These are phyloP conservation scores for Pyronema omphalodes DNA, from an alignment of 495 filamentous ascomycete genomes.

Conservation along the genomic window DNA sequence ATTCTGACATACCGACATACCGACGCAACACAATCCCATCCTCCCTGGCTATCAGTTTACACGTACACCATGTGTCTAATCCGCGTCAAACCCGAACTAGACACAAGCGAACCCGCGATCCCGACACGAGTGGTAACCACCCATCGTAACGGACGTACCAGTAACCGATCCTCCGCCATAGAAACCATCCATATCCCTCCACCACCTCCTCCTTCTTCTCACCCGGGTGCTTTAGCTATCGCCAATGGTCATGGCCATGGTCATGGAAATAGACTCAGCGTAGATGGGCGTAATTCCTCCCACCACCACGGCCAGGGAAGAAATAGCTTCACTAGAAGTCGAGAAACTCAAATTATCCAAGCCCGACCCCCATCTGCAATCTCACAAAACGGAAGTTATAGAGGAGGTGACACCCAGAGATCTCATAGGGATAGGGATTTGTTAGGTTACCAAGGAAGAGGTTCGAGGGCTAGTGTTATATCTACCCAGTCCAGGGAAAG, in stretches of 20 bases:
- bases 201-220: constrained; percentile 7
- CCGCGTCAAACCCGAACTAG: constrained; percentile 20
- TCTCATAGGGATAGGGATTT: background rate
- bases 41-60: too few relatives aligned
- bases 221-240: background rate
- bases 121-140: constrained; percentile 6
- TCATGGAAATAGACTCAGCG: background rate
- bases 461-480: constrained; percentile 16
- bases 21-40: too few relatives aligned
- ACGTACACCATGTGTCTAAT: constrained; percentile 20
- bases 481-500: constrained; percentile 12
- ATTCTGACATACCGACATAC: too few relatives aligned
- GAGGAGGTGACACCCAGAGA: background rate
- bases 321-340: background rate
- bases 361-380: background rate
- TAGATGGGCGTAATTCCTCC: background rate
- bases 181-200: constrained; percentile 16
- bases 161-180: constrained; percentile 1
- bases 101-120: constrained; percentile 7
- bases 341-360: background rate
- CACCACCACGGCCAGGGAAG: too few relatives aligned
- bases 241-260: background rate
- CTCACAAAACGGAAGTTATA: background rate
- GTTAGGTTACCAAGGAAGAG: background rate
- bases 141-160: background rate